Percentiles rank a stretch among this genome's conserved stretches.
Conservation (phyloP, 805 yeast species). For the Lipomyces japonicus region DNA sequence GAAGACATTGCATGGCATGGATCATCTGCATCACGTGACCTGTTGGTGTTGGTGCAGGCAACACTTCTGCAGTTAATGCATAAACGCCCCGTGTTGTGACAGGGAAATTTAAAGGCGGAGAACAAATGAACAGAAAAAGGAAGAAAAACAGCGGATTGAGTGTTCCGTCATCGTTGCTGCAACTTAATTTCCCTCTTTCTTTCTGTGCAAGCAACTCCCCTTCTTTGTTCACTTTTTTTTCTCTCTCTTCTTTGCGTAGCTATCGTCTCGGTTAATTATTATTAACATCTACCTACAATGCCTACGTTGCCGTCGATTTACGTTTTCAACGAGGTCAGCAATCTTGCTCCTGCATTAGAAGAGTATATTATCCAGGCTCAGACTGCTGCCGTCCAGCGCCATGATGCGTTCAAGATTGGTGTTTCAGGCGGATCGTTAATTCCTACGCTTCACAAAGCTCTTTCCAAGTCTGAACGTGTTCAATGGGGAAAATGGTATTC, state of each 20-base stretch:
- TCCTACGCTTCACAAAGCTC: constrained; percentile 80
- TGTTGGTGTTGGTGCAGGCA: too few relatives aligned
- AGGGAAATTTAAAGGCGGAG: too few relatives aligned
- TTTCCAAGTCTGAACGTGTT: constrained; percentile 68
- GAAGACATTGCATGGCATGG: too few relatives aligned
- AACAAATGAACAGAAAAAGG: too few relatives aligned
- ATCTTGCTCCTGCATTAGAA: constrained; percentile 95
- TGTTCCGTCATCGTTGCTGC: too few relatives aligned
- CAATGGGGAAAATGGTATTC: constrained; percentile 81
- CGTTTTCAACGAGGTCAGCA: constrained; percentile 84
- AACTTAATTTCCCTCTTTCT: too few relatives aligned
- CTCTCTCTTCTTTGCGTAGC: neutral
- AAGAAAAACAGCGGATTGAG: too few relatives aligned
- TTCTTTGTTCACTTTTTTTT: neutral
- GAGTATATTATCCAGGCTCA: constrained; percentile 91
- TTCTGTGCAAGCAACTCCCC: too few relatives aligned
- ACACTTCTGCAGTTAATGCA: too few relatives aligned
- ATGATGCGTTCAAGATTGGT: constrained; percentile 81
- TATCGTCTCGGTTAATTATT: too few relatives aligned
- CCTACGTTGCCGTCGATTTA: constrained; percentile 83
- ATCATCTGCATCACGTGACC: too few relatives aligned
- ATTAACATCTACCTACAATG: constrained; percentile 7
- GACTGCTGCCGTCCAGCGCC: constrained; percentile 62
- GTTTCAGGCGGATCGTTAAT: constrained; percentile 90
- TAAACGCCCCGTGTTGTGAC: too few relatives aligned